These are phyloP conservation scores for Funneliformis geosporum DNA, from an alignment of 192 early-diverging fungal species.

Conservation along the genomic window DNA sequence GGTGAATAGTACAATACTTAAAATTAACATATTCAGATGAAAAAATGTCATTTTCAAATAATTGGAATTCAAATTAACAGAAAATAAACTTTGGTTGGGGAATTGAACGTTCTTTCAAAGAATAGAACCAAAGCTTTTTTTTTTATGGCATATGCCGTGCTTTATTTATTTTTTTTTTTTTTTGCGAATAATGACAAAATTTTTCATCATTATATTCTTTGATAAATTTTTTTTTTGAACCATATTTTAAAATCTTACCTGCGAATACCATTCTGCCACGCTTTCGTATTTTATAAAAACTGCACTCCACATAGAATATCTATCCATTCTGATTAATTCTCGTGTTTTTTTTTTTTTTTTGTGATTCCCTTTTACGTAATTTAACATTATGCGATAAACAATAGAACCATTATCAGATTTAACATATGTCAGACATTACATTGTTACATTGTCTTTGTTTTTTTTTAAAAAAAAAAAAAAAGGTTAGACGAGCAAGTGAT, in stretches of 20 bases:
- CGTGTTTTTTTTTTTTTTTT: too few relatives aligned
- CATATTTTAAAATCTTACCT: neutral
- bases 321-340: neutral
- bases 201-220: neutral
- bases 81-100: neutral
- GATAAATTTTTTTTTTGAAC: too few relatives aligned
- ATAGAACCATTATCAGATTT: constrained; percentile 14
- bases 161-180: neutral
- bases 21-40: neutral
- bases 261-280: neutral
- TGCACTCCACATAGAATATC: neutral
- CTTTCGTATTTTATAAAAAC: neutral
- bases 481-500: too few relatives aligned
- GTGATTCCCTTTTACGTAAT: neutral
- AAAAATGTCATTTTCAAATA: too few relatives aligned
- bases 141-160: neutral
- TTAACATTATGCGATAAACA: neutral
- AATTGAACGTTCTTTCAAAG: neutral
- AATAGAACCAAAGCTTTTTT: too few relatives aligned
- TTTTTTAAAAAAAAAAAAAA: too few relatives aligned
- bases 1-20: neutral
- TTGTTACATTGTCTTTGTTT: constrained; percentile 19
- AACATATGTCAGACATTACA: constrained; percentile 11
- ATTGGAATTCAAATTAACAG: neutral
- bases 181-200: neutral